Evolutionary conservation across 2,329 filamentous ascomycete species (phyloP).

Genomic region (Aspergillus costaricaensis): DNA sequence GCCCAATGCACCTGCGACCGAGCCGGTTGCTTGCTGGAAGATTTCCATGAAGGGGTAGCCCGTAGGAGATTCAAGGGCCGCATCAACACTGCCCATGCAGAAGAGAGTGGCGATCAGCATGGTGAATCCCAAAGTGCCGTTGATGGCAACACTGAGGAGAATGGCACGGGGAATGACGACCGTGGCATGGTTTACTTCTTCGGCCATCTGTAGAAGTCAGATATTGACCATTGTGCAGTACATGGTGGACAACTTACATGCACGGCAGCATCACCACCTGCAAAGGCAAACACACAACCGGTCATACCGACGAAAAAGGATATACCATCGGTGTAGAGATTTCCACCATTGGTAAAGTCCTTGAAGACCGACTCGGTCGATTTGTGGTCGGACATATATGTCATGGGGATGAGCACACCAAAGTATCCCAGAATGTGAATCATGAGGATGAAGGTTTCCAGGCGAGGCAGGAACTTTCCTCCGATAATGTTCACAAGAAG

Average conservation of each 20-base stretch:
- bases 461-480: conserved; percentile 45
- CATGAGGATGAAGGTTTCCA: conserved; percentile 53
- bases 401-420: conserved; percentile 52
- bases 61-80: conserved; percentile 27
- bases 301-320: conserved; percentile 43
- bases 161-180: conserved; percentile 40
- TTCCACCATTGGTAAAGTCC: conserved; percentile 50
- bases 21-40: conserved; percentile 34
- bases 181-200: conserved; percentile 44
- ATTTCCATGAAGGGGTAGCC: conserved; percentile 41
- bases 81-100: conserved; percentile 38
- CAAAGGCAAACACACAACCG: conserved; percentile 40
- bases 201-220: conserved; percentile 29
- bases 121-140: conserved; percentile 39
- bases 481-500: conserved; percentile 48
- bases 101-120: conserved; percentile 44
- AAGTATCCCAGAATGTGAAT: conserved; percentile 57
- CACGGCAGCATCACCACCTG: conserved; percentile 41
- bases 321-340: conserved; percentile 44
- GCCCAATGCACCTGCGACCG: conserved; percentile 26
- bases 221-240: not conserved
- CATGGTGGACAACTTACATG: conserved; percentile 32
- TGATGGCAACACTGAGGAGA: conserved; percentile 39
- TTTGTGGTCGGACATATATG: conserved; percentile 44
- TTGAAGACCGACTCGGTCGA: conserved; percentile 46